Percentiles rank a stretch among this genome's conserved stretches.
phyloP scores from a whole-genome alignment of 2,329 filamentous ascomycete species.

The Aspergillus pseudoviridinutans region DNA sequence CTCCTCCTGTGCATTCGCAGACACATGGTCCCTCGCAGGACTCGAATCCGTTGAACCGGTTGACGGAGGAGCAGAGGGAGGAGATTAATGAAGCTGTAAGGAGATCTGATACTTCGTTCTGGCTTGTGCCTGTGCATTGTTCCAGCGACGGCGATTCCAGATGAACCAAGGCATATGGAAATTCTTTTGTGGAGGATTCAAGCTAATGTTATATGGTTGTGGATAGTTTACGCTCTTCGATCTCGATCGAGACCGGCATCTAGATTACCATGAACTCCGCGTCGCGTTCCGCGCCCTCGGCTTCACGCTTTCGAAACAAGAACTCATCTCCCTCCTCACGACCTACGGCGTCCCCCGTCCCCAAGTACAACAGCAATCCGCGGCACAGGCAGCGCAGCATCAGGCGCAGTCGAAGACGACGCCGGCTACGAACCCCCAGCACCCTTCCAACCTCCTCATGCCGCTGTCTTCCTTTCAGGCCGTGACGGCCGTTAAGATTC shows the following conservation, averaged over 20 bases:
- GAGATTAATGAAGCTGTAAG: conserved; percentile 91
- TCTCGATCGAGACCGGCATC: conserved; percentile 86
- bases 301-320: conserved; percentile 82
- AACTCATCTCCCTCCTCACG: conserved; percentile 76
- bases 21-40: conserved; percentile 43
- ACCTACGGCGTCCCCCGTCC: conserved; percentile 71
- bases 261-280: conserved; percentile 98
- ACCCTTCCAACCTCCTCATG: conserved; percentile 65
- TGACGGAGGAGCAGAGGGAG: conserved; percentile 85
- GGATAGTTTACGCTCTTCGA: conserved; percentile 87
- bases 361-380: conserved; percentile 44
- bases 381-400: conserved; percentile 26
- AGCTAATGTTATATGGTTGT: background rate
- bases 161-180: too few species aligned
- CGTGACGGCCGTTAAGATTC: conserved; percentile 75
- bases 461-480: conserved; percentile 68
- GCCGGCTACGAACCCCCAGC: conserved; percentile 49
- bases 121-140: background rate
- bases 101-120: background rate
- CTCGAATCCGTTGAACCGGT: conserved; percentile 49
- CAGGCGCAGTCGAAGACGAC: conserved; percentile 34
- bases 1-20: conserved; percentile 37
- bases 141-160: too few species aligned
- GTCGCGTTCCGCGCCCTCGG: conserved; percentile 94
- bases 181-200: background rate